A percentile compares a stretch with the other conserved stretches of the same genome.
Conservation (phyloP, 305 asterid species). For the Lippia alba region DNA sequence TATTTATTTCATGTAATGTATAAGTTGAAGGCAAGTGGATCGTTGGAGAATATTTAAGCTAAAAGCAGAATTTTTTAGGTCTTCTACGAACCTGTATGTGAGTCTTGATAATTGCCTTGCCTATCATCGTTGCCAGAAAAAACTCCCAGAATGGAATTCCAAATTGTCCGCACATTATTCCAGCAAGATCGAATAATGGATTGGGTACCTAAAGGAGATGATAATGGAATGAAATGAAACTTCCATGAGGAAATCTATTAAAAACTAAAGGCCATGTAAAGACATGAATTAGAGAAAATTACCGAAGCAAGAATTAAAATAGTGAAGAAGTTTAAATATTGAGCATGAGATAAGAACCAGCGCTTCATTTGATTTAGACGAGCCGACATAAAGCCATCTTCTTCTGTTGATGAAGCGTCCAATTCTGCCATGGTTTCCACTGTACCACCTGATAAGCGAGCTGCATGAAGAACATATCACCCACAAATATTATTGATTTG, state of each 20-base stretch:
- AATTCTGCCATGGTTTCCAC: conserved; percentile 73
- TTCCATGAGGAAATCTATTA: background rate
- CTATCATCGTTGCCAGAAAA: conserved; percentile 86
- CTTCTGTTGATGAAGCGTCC: conserved; percentile 57
- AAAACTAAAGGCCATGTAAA: conserved; percentile 8
- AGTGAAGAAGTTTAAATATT: conserved; percentile 75
- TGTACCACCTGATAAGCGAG: conserved; percentile 68
- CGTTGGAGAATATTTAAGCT: background rate
- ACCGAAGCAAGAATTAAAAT: conserved; percentile 88
- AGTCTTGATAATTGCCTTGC: conserved; percentile 94
- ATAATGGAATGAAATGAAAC: background rate
- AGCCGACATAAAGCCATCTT: conserved; percentile 51
- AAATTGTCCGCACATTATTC: conserved; percentile 98
- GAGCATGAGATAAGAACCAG: conserved; percentile 86
- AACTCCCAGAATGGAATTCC: conserved; percentile 97
- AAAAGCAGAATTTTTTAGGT: conserved; percentile 10
- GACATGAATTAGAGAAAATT: conserved; percentile 38
- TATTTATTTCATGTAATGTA: background rate
- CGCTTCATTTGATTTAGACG: conserved; percentile 58
- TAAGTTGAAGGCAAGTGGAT: background rate
- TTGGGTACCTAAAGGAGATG: conserved; percentile 76
- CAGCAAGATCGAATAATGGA: conserved; percentile 97
- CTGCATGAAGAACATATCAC: conserved; percentile 45
- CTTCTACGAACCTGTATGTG: conserved; percentile 77
- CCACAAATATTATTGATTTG: too few species aligned